These are phyloP conservation scores for Saturnispora diversa DNA, from an alignment of 805 yeast species.

Conservation along the genomic window DNA sequence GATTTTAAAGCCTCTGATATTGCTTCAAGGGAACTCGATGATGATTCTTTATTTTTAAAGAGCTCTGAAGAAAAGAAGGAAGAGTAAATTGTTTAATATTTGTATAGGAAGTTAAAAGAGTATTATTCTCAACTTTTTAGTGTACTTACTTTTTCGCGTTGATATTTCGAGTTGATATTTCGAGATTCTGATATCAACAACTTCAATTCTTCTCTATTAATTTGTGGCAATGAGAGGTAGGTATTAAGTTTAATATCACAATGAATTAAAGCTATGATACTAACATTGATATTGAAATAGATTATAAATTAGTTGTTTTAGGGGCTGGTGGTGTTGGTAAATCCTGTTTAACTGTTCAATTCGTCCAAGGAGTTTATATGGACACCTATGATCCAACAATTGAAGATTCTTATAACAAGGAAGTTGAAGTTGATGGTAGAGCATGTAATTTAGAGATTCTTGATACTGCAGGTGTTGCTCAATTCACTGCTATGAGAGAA, in stretches of 20 bases:
- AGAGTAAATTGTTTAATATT: background rate
- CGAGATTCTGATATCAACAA: too few species aligned
- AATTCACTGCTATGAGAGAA: constrained; percentile 93
- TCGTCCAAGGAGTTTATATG: constrained; percentile 81
- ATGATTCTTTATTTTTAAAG: constrained; percentile 13
- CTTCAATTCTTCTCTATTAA: too few species aligned
- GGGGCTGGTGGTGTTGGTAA: constrained; percentile 99
- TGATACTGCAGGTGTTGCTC: constrained; percentile 66
- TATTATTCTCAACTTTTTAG: too few species aligned
- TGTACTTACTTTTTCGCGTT: too few species aligned
- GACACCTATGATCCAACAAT: constrained; percentile 96
- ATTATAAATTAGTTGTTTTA: constrained; percentile 80
- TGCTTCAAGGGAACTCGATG: constrained; percentile 38
- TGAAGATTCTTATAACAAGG: constrained; percentile 90
- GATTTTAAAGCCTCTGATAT: constrained; percentile 90
- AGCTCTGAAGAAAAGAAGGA: constrained; percentile 10
- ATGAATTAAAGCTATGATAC: too few species aligned
- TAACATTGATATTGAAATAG: constrained; percentile 30
- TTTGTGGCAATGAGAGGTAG: constrained; percentile 10
- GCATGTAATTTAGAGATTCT: constrained; percentile 76
- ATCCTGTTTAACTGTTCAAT: constrained; percentile 86
- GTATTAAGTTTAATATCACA: background rate
- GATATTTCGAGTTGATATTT: too few species aligned
- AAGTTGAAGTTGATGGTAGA: constrained; percentile 79
- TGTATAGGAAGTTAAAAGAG: too few species aligned